Conservation (phyloP, 73 alveolate species). For the Stentor coeruleus region DNA sequence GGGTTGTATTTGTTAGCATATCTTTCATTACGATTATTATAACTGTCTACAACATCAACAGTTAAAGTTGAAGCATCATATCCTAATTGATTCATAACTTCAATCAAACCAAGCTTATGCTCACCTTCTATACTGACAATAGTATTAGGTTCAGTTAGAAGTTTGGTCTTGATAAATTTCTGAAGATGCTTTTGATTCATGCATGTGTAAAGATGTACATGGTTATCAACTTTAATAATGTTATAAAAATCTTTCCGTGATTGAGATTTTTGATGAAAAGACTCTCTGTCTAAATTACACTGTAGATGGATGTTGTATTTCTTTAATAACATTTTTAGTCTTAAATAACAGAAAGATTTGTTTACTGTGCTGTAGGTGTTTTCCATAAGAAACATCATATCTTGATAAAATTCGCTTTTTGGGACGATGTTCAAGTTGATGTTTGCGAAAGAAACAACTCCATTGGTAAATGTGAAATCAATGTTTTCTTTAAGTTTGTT, state of each 20-base stretch:
- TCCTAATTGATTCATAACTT: not conserved
- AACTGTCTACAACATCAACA: not conserved
- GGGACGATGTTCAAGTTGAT: not conserved
- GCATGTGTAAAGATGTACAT: conserved; percentile 71
- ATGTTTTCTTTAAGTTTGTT: not conserved
- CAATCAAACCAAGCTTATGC: not conserved
- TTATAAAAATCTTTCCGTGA: conserved; percentile 18
- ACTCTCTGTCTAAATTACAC: not conserved
- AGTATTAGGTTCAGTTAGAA: conserved; percentile 39
- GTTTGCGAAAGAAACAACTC: not conserved
- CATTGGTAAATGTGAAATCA: not conserved
- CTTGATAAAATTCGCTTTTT: not conserved
- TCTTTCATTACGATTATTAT: conserved; percentile 50
- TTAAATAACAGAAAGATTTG: not conserved
- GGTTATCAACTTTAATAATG: conserved; percentile 66
- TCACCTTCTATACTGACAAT: conserved; percentile 16
- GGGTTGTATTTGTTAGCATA: conserved; percentile 73
- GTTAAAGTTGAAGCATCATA: not conserved
- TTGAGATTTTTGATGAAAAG: not conserved
- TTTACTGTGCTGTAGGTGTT: not conserved
- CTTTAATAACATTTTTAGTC: not conserved
- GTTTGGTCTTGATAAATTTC: conserved; percentile 53
- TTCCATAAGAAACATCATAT: not conserved
- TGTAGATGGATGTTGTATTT: conserved; percentile 14
- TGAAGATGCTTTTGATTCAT: conserved; percentile 70